Percentiles rank a stretch among this genome's conserved stretches.
phyloP scores from a whole-genome alignment of 495 filamentous ascomycete species.

The Amorphotheca resinae region DNA sequence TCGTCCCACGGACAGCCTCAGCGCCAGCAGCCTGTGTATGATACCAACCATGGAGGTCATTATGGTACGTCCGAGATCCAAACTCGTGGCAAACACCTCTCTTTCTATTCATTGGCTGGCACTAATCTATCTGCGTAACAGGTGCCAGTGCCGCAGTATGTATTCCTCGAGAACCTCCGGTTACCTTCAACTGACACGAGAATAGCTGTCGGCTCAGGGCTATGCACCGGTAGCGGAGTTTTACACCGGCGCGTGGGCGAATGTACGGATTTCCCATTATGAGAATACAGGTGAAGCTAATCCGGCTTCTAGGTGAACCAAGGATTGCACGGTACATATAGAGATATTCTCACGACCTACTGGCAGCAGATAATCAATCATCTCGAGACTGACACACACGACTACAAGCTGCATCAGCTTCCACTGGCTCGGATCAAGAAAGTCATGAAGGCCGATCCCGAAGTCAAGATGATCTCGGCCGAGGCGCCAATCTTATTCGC shows the following conservation, averaged over 20 bases:
- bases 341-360: constrained; percentile 94
- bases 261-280: constrained; percentile 43
- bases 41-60: constrained; percentile 71
- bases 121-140: constrained; percentile 30
- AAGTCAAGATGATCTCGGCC: constrained; percentile 99
- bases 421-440: constrained; percentile 97
- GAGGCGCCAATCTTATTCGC: constrained; percentile 97
- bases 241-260: constrained; percentile 90
- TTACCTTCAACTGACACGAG: constrained; percentile 3
- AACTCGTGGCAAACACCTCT: constrained; percentile 7
- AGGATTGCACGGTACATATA: constrained; percentile 83
- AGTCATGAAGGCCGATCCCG: constrained; percentile 98
- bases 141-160: constrained; percentile 74
- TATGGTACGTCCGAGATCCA: constrained; percentile 51
- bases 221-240: constrained; percentile 74
- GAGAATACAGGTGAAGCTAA: constrained; percentile 8
- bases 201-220: constrained; percentile 58
- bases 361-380: constrained; percentile 97
- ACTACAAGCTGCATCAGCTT: constrained; percentile 95
- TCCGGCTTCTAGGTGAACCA: constrained; percentile 64
- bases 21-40: constrained; percentile 48
- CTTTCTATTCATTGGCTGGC: constrained; percentile 4
- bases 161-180: background rate
- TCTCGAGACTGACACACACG: constrained; percentile 86
- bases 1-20: constrained; percentile 21